These are phyloP conservation scores for Fomitopsis palustris DNA, from an alignment of 1,284 basidiomycete genomes.

Conservation along the genomic window DNA sequence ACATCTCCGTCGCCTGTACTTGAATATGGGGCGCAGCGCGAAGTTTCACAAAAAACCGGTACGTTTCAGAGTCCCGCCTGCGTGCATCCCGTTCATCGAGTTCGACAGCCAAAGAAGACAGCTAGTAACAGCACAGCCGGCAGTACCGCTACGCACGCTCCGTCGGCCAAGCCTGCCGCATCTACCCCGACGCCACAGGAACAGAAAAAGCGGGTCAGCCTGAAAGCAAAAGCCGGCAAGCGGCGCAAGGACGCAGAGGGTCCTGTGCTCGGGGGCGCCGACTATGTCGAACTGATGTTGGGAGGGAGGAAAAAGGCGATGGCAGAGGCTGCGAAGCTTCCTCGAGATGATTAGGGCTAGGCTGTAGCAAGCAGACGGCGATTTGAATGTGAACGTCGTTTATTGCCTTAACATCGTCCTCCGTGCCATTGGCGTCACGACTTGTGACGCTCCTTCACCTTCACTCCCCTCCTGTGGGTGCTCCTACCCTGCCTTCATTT, in stretches of 20 bases:
- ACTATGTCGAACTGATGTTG: constrained; percentile 70
- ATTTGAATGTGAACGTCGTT: too few species aligned
- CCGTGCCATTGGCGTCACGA: too few species aligned
- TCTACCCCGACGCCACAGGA: constrained; percentile 16
- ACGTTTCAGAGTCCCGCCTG: neutral
- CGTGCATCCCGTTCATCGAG: neutral
- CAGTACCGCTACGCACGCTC: constrained; percentile 3
- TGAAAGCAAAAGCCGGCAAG: constrained; percentile 36
- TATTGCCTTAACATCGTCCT: too few species aligned
- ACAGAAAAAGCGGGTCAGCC: constrained; percentile 41
- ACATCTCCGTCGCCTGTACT: too few species aligned
- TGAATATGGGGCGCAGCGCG: constrained; percentile 25
- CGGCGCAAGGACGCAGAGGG: constrained; percentile 27
- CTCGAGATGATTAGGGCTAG: constrained; percentile 20
- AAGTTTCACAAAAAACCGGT: constrained; percentile 25
- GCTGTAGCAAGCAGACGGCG: neutral
- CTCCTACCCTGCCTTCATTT: too few species aligned
- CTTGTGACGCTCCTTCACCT: too few species aligned
- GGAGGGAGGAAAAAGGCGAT: constrained; percentile 63
- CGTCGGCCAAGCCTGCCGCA: constrained; percentile 6
- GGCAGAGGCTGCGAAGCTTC: constrained; percentile 61
- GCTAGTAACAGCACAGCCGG: constrained; percentile 13
- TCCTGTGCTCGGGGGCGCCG: constrained; percentile 66
- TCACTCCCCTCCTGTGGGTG: too few species aligned
- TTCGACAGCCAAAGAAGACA: constrained; percentile 19